These are phyloP conservation scores for Diaporthe australafricana DNA, from an alignment of 2,329 filamentous ascomycete species.

Conservation along the genomic window DNA sequence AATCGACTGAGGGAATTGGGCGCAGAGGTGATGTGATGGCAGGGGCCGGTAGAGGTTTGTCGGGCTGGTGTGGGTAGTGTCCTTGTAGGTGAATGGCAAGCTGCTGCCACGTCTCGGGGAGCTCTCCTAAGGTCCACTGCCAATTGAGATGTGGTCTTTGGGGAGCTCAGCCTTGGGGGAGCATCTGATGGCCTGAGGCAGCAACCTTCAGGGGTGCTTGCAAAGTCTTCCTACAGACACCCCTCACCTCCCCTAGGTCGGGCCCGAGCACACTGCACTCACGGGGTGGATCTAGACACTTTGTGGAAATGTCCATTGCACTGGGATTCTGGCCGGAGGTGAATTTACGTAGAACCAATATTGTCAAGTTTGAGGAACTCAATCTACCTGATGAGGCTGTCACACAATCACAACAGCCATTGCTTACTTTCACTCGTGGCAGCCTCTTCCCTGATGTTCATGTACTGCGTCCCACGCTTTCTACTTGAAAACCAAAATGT, in stretches of 20 bases:
- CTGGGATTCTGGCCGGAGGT: not conserved
- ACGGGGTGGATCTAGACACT: not conserved
- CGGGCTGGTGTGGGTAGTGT: conserved; percentile 23
- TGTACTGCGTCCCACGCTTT: too few relatives aligned
- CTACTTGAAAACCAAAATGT: too few relatives aligned
- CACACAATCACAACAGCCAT: too few relatives aligned
- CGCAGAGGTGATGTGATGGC: not conserved
- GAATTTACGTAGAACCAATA: too few relatives aligned
- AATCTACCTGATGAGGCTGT: too few relatives aligned
- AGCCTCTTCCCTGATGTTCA: too few relatives aligned
- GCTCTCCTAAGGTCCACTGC: conserved; percentile 19
- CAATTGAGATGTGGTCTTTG: conserved; percentile 39
- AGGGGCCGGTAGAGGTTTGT: conserved; percentile 12
- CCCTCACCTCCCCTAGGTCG: not conserved
- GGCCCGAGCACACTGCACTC: not conserved
- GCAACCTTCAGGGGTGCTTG: not conserved
- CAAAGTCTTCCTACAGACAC: not conserved
- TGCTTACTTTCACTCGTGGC: too few relatives aligned
- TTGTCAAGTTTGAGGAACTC: too few relatives aligned
- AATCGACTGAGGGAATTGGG: not conserved
- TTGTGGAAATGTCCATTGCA: not conserved
- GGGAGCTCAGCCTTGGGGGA: conserved; percentile 30
- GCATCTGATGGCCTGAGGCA: conserved; percentile 32
- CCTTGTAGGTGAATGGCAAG: conserved; percentile 15
- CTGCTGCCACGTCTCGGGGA: conserved; percentile 35